Evolutionary conservation across 1,139 yeast species (phyloP).

Genomic region (Spencermartinsiella ligniputridi): DNA sequence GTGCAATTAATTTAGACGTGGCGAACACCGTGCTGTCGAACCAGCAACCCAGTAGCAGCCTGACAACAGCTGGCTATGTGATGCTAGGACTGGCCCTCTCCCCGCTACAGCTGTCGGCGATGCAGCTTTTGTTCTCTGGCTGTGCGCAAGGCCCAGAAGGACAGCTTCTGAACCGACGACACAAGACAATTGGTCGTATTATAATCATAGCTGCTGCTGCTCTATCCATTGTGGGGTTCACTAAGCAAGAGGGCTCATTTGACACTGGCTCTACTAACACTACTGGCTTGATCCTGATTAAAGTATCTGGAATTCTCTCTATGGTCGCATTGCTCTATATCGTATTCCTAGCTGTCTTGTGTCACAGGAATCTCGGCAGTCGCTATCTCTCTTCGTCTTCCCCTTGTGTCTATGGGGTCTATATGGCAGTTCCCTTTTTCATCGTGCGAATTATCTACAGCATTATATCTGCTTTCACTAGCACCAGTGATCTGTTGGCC

Average conservation of each 20-base stretch:
- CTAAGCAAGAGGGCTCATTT: slow-evolving; percentile 5
- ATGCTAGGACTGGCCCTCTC: neutral
- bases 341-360: slow-evolving; percentile 7
- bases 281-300: slow-evolving; percentile 9
- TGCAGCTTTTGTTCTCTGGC: neutral
- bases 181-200: neutral
- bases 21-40: neutral
- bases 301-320: slow-evolving; percentile 9
- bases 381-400: neutral
- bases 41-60: neutral
- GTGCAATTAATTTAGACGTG: neutral
- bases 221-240: slow-evolving; percentile 10
- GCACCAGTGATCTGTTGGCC: slow-evolving; percentile 4
- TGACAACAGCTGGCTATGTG: neutral
- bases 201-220: slow-evolving; percentile 9
- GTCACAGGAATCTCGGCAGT: slow-evolving; percentile 2
- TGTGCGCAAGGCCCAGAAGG: neutral
- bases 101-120: neutral
- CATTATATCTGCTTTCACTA: slow-evolving; percentile 11
- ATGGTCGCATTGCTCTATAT: slow-evolving; percentile 7
- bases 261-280: slow-evolving; percentile 1
- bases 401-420: slow-evolving; percentile 8
- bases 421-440: slow-evolving; percentile 12
- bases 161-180: neutral
- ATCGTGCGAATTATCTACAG: slow-evolving; percentile 13